These are phyloP conservation scores for Trypanosoma scelopori DNA, from an alignment of 208 protist species.

Conservation along the genomic window DNA sequence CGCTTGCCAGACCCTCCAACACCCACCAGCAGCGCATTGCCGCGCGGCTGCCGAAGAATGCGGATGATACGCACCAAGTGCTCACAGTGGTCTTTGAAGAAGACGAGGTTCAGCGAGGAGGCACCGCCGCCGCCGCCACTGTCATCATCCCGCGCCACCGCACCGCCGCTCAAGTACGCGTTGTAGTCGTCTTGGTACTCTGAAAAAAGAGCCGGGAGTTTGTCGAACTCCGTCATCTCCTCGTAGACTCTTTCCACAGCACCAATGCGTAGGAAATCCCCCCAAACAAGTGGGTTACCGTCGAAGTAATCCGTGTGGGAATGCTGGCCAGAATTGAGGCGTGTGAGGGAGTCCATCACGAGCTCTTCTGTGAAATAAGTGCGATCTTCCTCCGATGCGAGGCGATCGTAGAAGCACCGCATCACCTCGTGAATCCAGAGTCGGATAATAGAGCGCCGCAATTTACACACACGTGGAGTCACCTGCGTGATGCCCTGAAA, in stretches of 20 bases:
- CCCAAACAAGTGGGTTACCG: conserved; percentile 87
- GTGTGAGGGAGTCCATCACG: conserved; percentile 77
- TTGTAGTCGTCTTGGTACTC: conserved; percentile 96
- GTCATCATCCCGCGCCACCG: conserved; percentile 33
- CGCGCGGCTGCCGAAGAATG: conserved; percentile 95
- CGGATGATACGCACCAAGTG: conserved; percentile 96
- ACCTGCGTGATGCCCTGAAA: conserved; percentile 94
- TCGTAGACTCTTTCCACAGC: conserved; percentile 89
- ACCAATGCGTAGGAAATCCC: conserved; percentile 93
- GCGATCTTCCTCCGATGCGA: conserved; percentile 94
- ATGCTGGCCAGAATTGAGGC: conserved; percentile 64
- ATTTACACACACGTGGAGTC: conserved; percentile 79
- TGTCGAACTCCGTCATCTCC: conserved; percentile 73
- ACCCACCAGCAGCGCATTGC: conserved; percentile 96
- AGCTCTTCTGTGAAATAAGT: conserved; percentile 92
- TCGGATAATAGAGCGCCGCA: conserved; percentile 54
- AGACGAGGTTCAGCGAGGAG: conserved; percentile 79
- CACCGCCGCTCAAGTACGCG: conserved; percentile 36
- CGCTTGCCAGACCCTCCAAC: conserved; percentile 97
- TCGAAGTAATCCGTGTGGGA: conserved; percentile 63
- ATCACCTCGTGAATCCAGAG: conserved; percentile 97
- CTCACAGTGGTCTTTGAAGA: conserved; percentile 95
- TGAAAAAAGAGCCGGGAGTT: conserved; percentile 74
- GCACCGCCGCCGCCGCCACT: conserved; percentile 12
- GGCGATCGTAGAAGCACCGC: conserved; percentile 97